phyloP scores from a whole-genome alignment of 1,284 basidiomycete genomes.

The Sutorius eximius region DNA sequence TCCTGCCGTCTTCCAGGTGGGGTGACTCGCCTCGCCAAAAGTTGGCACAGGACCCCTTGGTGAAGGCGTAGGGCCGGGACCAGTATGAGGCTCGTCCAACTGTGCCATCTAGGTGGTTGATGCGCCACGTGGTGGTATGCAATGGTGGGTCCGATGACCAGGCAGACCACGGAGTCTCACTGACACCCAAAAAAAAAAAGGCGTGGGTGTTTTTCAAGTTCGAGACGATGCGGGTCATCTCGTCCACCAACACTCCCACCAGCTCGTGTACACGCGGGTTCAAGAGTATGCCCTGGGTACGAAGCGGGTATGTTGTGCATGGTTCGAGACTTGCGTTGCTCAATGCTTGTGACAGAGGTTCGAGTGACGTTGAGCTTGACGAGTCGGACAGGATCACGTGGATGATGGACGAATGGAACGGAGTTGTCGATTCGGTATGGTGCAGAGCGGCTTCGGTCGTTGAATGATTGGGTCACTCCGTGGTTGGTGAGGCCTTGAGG shows the following conservation, averaged over 20 bases:
- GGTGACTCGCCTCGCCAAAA: not conserved
- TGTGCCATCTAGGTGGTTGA: not conserved
- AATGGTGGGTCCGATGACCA: not conserved
- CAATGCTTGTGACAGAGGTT: constrained; percentile 35
- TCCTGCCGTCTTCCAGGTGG: not conserved
- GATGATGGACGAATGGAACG: constrained; percentile 47
- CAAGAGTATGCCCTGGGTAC: constrained; percentile 47
- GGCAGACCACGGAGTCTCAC: not conserved
- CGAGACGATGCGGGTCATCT: constrained; percentile 49
- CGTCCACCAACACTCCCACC: constrained; percentile 54
- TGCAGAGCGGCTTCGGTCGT: constrained; percentile 27
- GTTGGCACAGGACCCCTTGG: constrained; percentile 34
- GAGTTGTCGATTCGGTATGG: constrained; percentile 49
- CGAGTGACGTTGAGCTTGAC: constrained; percentile 39
- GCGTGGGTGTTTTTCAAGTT: not conserved
- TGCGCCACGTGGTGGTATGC: not conserved
- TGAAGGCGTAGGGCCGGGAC: constrained; percentile 35
- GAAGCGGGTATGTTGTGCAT: not conserved
- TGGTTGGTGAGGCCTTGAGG: not conserved
- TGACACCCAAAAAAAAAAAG: constrained; percentile 19
- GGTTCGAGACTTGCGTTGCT: not conserved
- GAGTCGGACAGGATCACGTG: constrained; percentile 45
- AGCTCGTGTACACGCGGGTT: constrained; percentile 47
- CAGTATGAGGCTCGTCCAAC: constrained; percentile 37
- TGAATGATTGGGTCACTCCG: constrained; percentile 39